These are phyloP conservation scores for Raffaelea ambrosiae DNA, from an alignment of 2,329 filamentous ascomycete species.

Conservation along the genomic window DNA sequence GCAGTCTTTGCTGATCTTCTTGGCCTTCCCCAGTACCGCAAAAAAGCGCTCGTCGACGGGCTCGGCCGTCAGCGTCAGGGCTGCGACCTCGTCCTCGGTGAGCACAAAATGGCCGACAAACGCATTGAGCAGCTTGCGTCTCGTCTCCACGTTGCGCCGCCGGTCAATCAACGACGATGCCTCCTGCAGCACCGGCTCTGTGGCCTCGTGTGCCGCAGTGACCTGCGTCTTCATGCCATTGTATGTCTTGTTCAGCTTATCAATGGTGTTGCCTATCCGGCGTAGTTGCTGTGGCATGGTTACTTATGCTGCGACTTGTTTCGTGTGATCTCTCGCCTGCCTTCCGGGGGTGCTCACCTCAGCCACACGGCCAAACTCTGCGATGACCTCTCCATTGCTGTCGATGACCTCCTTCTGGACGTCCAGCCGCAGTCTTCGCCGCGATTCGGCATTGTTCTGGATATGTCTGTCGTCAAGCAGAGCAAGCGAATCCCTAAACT, in stretches of 20 bases:
- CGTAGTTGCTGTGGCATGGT: conserved; percentile 63
- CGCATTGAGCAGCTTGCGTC: conserved; percentile 66
- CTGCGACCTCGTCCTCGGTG: conserved; percentile 68
- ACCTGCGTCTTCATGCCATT: conserved; percentile 74
- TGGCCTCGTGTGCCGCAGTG: conserved; percentile 64
- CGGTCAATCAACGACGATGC: conserved; percentile 65
- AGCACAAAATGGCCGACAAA: conserved; percentile 80
- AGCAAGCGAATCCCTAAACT: conserved; percentile 76
- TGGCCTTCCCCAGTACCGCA: conserved; percentile 63
- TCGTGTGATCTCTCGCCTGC: no score
- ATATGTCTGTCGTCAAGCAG: conserved; percentile 66
- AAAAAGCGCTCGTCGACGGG: conserved; percentile 86
- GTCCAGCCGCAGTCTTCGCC: conserved; percentile 71
- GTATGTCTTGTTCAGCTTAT: conserved; percentile 70
- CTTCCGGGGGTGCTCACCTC: conserved; percentile 51
- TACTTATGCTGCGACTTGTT: no score
- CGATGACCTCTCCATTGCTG: conserved; percentile 81
- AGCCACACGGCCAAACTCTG: conserved; percentile 81
- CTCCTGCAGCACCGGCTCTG: conserved; percentile 66
- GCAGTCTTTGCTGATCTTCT: conserved; percentile 81
- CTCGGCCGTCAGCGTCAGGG: conserved; percentile 68
- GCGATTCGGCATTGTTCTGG: conserved; percentile 66
- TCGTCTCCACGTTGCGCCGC: conserved; percentile 66
- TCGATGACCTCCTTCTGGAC: conserved; percentile 89
- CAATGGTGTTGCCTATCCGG: conserved; percentile 71